Conservation (phyloP, 1,284 basidiomycete genomes). For the Coriolopsis trogii region DNA sequence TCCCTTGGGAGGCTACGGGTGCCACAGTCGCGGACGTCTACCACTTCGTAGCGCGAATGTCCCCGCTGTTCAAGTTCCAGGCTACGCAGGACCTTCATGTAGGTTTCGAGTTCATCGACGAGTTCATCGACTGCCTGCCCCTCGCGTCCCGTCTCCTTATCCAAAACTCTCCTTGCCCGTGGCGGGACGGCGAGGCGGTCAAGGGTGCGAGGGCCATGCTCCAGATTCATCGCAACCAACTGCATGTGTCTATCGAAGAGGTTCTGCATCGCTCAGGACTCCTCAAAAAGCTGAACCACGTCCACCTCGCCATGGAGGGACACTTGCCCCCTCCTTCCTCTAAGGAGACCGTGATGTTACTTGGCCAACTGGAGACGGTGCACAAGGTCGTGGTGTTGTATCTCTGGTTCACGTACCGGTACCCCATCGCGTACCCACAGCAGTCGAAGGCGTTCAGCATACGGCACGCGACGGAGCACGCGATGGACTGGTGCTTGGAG, state of each 20-base stretch:
- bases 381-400: conserved; percentile 87
- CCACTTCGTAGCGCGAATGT: conserved; percentile 32
- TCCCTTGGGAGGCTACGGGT: conserved; percentile 39
- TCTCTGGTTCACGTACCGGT: conserved; percentile 86
- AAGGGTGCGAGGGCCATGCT: conserved; percentile 26
- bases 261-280: conserved; percentile 23
- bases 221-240: conserved; percentile 25
- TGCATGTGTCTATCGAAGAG: conserved; percentile 20
- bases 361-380: conserved; percentile 71
- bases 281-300: conserved; percentile 24
- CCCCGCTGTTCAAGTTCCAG: conserved; percentile 28
- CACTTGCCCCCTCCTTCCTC: conserved; percentile 1
- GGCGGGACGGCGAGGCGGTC: conserved; percentile 29
- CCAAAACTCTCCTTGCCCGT: conserved; percentile 29
- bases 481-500: conserved; percentile 68
- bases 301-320: conserved; percentile 20
- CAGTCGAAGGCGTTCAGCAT: conserved; percentile 51
- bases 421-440: conserved; percentile 73
- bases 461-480: conserved; percentile 71
- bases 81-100: conserved; percentile 13
- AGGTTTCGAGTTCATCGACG: conserved; percentile 30
- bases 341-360: conserved; percentile 28
- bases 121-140: conserved; percentile 27
- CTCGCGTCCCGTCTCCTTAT: conserved; percentile 30
- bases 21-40: conserved; percentile 27